Base-by-base conservation (phyloP, 306 rosid species). In the Psophocarpus tetragonolobus region DNA sequence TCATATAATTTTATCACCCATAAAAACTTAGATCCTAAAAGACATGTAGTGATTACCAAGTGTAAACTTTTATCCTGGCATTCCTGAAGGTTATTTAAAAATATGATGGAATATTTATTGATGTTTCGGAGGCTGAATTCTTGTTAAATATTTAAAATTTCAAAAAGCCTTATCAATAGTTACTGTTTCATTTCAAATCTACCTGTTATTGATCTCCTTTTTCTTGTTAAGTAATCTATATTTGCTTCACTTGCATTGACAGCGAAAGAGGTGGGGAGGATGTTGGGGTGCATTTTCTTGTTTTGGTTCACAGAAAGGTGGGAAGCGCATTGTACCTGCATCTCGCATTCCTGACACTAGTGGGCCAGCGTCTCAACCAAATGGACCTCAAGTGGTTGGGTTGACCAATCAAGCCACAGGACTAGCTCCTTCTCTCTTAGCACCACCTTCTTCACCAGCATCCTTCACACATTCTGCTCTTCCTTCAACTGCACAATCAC, bases 201-300 rank as follows among this genome's bases (percentile, higher is more conserved):
- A 32, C 79, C 20, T 33, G 63, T 67, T 70, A 24, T 70, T 75
- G 13, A 18, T 76, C 30, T 66, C 51, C 57, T 79, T 68, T 50
- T 53, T 63, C 20, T 36, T 65, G n/a, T 84, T 56, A 63, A 68
- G 38, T 60, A 53, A 79, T 51, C 73, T 76, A 21, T 57, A 57
- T 60, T 60, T 81, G 41, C 71, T 79, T 78, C 18, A 35, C 42
- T 71, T 82, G 63, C 70, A 45, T 86, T 83, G 85, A 76, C 98
- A 96, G 99, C 83, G 90, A 71, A 96, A 93, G 91, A 90, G 97
- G 86, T 96, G 99, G 99, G 97, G 93, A 77, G 99, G 98, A 79
- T 96, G 97, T 79, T 91, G 66, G 95, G 86, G 92, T 86, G 95
- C 97, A 74, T 85, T 96, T 57, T 91, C 96, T 71, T 96, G 99